These are phyloP conservation scores for Takashimella tepidaria DNA, from an alignment of 1,284 basidiomycete species.

Conservation along the genomic window DNA sequence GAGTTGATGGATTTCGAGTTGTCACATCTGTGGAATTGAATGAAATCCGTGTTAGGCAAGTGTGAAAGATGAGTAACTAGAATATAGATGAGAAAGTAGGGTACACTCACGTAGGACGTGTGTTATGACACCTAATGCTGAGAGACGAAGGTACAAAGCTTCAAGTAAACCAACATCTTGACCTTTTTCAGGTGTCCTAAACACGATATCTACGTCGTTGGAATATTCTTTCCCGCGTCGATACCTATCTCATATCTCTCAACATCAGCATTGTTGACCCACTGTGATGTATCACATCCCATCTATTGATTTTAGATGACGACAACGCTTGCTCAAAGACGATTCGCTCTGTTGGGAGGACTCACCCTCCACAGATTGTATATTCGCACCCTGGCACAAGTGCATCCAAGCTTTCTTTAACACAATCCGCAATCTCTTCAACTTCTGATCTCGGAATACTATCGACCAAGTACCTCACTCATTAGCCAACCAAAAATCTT, in stretches of 20 bases:
- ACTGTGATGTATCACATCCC: too few species aligned
- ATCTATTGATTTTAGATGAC: background rate
- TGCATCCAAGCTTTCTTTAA: slow-evolving; percentile 37
- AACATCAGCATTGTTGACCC: slow-evolving; percentile 3
- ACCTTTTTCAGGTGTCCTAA: slow-evolving; percentile 36
- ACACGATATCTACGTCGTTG: slow-evolving; percentile 45
- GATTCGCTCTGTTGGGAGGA: background rate
- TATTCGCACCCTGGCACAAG: slow-evolving; percentile 37
- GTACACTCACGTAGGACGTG: slow-evolving; percentile 42
- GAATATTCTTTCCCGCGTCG: slow-evolving; percentile 44
- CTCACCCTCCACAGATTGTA: slow-evolving; percentile 43
- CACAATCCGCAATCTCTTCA: slow-evolving; percentile 35
- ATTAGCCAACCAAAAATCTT: too few species aligned
- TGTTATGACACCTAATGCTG: slow-evolving; percentile 36
- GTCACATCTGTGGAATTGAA: slow-evolving; percentile 26
- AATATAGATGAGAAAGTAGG: background rate
- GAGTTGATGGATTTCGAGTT: slow-evolving; percentile 13
- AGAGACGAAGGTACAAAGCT: slow-evolving; percentile 31
- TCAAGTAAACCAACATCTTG: slow-evolving; percentile 32
- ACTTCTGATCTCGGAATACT: slow-evolving; percentile 45
- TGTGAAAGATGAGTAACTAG: background rate
- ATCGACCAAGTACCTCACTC: too few species aligned
- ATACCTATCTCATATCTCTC: slow-evolving; percentile 22
- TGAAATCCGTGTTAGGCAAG: background rate
- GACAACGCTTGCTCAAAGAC: background rate